Conservation (phyloP, 495 filamentous ascomycete species). For the Aspergillus carlsbadensis region DNA sequence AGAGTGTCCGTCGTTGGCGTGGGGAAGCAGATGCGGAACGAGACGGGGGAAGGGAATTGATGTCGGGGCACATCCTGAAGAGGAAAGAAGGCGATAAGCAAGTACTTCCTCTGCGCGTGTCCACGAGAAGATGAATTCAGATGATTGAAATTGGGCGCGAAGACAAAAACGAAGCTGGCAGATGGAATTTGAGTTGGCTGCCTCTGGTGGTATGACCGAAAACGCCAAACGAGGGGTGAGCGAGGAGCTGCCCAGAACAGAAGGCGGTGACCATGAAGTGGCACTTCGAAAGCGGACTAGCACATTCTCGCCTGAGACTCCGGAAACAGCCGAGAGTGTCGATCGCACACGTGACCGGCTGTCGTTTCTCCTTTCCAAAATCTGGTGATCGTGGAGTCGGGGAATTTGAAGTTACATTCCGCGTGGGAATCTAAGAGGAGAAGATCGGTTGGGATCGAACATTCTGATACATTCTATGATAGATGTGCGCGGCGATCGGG, state of each 20-base stretch:
- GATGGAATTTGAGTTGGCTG: background rate
- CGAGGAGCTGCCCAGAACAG: slow-evolving; percentile 1
- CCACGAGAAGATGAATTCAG: background rate
- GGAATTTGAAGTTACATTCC: slow-evolving; percentile 7
- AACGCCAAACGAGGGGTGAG: background rate
- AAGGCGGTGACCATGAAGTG: slow-evolving; percentile 7
- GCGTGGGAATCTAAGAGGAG: background rate
- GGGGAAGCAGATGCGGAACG: slow-evolving; percentile 47
- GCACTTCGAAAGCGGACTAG: background rate
- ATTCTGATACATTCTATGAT: slow-evolving; percentile 13
- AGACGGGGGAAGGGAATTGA: slow-evolving; percentile 73
- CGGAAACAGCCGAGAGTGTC: slow-evolving; percentile 14
- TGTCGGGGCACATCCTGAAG: slow-evolving; percentile 60
- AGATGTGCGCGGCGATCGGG: too few species aligned
- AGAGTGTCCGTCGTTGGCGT: slow-evolving; percentile 30
- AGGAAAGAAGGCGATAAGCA: background rate
- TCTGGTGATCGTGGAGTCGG: background rate
- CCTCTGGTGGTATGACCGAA: background rate
- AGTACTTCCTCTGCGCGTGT: background rate
- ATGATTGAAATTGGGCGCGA: background rate
- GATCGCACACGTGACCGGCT: slow-evolving; percentile 5
- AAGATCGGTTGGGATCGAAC: slow-evolving; percentile 10
- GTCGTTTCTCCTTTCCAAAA: background rate
- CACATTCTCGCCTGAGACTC: background rate
- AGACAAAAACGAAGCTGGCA: background rate